These are phyloP conservation scores for Ceriops decandra DNA, from an alignment of 345 rosid genomes.

Conservation along the genomic window DNA sequence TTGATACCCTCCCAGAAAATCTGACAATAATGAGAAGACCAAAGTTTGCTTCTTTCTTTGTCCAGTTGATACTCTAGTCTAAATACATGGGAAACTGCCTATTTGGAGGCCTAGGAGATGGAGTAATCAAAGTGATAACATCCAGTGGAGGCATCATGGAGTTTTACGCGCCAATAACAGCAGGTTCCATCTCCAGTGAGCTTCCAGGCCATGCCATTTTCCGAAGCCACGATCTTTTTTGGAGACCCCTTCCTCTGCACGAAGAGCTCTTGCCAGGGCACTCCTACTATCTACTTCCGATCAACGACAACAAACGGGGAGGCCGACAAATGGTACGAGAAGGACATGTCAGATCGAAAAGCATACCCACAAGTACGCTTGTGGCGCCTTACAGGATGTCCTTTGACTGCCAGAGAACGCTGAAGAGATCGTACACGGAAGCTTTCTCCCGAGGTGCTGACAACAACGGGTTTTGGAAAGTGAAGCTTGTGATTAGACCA, in stretches of 20 bases:
- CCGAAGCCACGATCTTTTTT: slow-evolving; percentile 46
- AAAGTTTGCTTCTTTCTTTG: too few relatives aligned
- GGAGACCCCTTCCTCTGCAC: slow-evolving; percentile 43
- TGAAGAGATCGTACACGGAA: slow-evolving; percentile 66
- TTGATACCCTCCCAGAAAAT: slow-evolving; percentile 8
- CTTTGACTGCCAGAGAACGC: slow-evolving; percentile 43
- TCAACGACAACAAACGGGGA: slow-evolving; percentile 13
- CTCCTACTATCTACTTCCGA: slow-evolving; percentile 58
- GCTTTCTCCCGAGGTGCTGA: slow-evolving; percentile 37
- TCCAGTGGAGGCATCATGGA: slow-evolving; percentile 65
- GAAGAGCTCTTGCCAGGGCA: slow-evolving; percentile 49
- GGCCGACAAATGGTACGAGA: slow-evolving; percentile 36
- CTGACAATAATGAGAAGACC: neutral
- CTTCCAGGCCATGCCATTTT: slow-evolving; percentile 62
- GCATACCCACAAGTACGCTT: slow-evolving; percentile 42
- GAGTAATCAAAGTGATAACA: slow-evolving; percentile 46
- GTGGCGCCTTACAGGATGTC: slow-evolving; percentile 62
- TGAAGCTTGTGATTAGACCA: slow-evolving; percentile 70
- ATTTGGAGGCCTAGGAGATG: slow-evolving; percentile 61
- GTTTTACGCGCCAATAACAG: slow-evolving; percentile 51
- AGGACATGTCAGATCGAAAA: slow-evolving; percentile 63
- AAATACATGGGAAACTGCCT: slow-evolving; percentile 71
- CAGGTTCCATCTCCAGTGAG: slow-evolving; percentile 45
- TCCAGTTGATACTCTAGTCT: neutral
- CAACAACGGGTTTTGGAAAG: slow-evolving; percentile 64